These are phyloP conservation scores for Nothophoma quercina DNA, from an alignment of 2,329 filamentous ascomycete genomes.

Conservation along the genomic window DNA sequence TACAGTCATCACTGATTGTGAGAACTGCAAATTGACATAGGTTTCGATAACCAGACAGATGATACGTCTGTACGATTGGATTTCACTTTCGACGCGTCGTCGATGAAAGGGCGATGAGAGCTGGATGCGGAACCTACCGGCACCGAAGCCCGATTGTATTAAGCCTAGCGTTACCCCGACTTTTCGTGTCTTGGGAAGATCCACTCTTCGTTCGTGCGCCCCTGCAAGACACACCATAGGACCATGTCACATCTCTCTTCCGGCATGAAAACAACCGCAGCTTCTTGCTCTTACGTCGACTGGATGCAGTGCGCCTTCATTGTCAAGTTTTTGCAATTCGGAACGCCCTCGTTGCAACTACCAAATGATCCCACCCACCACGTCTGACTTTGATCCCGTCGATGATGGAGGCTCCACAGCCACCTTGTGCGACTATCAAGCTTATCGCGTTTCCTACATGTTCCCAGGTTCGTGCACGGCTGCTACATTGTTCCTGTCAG, in stretches of 20 bases:
- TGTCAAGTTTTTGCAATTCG: neutral
- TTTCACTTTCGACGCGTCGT: no score
- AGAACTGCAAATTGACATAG: no score
- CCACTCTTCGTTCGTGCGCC: neutral
- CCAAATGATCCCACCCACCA: slow-evolving; percentile 1
- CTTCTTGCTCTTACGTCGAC: neutral
- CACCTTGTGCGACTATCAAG: neutral
- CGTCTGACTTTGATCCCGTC: neutral
- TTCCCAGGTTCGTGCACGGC: no score
- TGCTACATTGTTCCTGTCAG: no score
- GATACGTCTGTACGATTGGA: no score
- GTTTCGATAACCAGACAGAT: no score
- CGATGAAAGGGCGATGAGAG: no score
- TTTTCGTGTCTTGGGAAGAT: neutral
- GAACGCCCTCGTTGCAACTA: no score
- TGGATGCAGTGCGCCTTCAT: neutral
- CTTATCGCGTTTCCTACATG: no score
- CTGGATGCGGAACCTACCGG: neutral
- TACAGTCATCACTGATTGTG: no score
- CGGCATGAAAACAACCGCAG: neutral
- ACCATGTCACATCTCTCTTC: neutral
- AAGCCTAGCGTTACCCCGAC: neutral
- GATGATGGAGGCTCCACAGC: neutral
- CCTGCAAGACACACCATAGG: neutral
- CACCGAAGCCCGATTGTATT: neutral